Evolutionary conservation across 768 basidiomycete genomes (phyloP).

Genomic region (Pleurotus citrinopileatus): DNA sequence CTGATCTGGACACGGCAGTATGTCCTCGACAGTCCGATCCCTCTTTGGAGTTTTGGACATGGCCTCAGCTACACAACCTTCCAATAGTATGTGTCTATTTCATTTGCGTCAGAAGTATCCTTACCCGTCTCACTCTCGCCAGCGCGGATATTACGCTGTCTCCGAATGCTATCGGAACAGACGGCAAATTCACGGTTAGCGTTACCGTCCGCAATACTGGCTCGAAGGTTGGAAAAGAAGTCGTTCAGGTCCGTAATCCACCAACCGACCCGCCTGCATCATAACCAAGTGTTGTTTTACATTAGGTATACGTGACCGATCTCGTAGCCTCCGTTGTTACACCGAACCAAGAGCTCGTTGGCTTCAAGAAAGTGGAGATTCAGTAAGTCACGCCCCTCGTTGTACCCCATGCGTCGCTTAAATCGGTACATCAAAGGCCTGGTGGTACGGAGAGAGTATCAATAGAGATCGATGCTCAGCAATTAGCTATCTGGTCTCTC

Average conservation of each 20-base stretch:
- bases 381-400: conserved; percentile 36
- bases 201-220: conserved; percentile 66
- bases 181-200: conserved; percentile 52
- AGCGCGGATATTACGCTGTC: conserved; percentile 51
- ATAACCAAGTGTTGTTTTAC: too few species aligned
- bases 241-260: conserved; percentile 67
- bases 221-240: conserved; percentile 55
- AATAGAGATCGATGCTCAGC: conserved; percentile 40
- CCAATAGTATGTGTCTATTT: conserved; percentile 42
- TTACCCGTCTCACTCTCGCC: too few species aligned
- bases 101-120: conserved; percentile 3
- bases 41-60: conserved; percentile 65
- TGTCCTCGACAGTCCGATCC: conserved; percentile 54
- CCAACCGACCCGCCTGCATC: too few species aligned
- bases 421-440: conserved; percentile 31
- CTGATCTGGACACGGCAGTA: too few species aligned
- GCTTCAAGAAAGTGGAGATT: conserved; percentile 59
- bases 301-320: conserved; percentile 53
- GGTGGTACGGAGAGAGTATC: conserved; percentile 47
- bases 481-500: conserved; percentile 55
- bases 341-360: conserved; percentile 57
- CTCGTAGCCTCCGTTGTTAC: conserved; percentile 60
- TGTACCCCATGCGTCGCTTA: neutral
- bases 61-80: conserved; percentile 66
- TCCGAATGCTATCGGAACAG: conserved; percentile 39